Evolutionary conservation across 192 early-diverging fungal species (phyloP), one percentile per base, ranked within the genome.

Genomic region (Mortierella antarctica): DNA sequence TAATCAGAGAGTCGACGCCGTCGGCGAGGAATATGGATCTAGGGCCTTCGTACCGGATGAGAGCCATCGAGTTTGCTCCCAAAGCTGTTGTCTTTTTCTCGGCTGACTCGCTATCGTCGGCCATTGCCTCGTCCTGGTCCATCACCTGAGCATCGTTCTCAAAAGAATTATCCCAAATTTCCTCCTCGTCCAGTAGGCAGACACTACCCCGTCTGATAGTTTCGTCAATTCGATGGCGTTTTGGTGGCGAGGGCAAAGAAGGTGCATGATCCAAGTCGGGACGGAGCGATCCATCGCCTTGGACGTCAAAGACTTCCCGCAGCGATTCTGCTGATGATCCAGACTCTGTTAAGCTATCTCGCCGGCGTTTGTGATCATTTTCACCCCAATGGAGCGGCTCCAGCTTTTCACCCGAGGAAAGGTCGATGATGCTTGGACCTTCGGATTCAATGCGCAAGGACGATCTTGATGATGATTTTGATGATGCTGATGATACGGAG

Each of bases 41-140:
- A 57, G 75, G 75, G 9, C 75, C 75, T 23, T 79, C 67, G 7
- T 79, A 79, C 10, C 75, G 68, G 40, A 79, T 70, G 45, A 79
- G 45, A 12, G 75, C 75, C 14, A 61, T 56, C 7, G 62, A 51
- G 10, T 79, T 64, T 23, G 62, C 45, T 39, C 39, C 55, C 11
- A 64, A 55, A 8, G 6, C 13, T 6, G 17, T 41, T n/a, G 17
- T 56, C 13, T 4, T 48, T 11, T 3, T 11, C 41, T 52, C 23
- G 58, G 4, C 17, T 21, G 52, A 12, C 11, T 42, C 44, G 18
- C 62, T 61, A 20, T 71, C 69, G 4, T 71, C 70, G 46, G 52
- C 57, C 70, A 52, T 60, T 57, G 57, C 58, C 17, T 14, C 47
- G 42, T 58, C 23, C 6, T 6, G 4, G 5, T 60, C 67, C 21